Percentiles rank a stretch among this genome's conserved stretches.
Conservation (phyloP, 140 eudicot genomes). For the Stevia rebaudiana region DNA sequence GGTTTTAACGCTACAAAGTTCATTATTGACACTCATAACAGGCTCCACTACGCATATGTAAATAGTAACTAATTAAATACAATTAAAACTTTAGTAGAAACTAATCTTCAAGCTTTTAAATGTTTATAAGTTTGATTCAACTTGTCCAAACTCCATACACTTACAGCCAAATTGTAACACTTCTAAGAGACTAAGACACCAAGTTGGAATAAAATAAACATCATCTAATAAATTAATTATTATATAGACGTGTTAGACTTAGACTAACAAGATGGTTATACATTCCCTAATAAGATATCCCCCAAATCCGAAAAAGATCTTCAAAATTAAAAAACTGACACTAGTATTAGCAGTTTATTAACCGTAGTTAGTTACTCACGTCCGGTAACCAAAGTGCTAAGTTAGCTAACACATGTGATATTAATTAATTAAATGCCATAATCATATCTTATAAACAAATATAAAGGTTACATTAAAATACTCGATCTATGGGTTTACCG, state of each 20-base stretch:
- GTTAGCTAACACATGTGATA: constrained; percentile 10
- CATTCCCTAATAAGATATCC: constrained; percentile 5
- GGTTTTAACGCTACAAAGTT: too few species aligned
- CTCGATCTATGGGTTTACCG: constrained; percentile 16
- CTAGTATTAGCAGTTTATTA: not conserved
- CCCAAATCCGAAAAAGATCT: constrained; percentile 19
- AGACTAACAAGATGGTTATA: not conserved
- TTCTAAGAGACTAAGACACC: too few species aligned
- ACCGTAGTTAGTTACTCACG: constrained; percentile 17
- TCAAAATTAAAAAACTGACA: constrained; percentile 9
- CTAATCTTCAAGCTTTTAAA: too few species aligned
- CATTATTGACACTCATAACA: too few species aligned
- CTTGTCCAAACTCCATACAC: too few species aligned
- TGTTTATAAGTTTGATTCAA: too few species aligned
- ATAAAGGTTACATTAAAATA: constrained; percentile 23
- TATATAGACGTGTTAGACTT: not conserved
- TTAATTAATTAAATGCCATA: not conserved
- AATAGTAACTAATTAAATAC: too few species aligned
- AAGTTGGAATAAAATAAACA: too few species aligned
- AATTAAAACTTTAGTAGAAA: too few species aligned
- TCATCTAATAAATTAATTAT: too few species aligned
- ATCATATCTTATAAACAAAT: constrained; percentile 16
- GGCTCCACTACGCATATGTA: too few species aligned
- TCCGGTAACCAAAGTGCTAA: constrained; percentile 9
- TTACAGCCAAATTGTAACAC: too few species aligned